Evolutionary conservation across 2,329 filamentous ascomycete species (phyloP).

Genomic region (Helotiales sp.): DNA sequence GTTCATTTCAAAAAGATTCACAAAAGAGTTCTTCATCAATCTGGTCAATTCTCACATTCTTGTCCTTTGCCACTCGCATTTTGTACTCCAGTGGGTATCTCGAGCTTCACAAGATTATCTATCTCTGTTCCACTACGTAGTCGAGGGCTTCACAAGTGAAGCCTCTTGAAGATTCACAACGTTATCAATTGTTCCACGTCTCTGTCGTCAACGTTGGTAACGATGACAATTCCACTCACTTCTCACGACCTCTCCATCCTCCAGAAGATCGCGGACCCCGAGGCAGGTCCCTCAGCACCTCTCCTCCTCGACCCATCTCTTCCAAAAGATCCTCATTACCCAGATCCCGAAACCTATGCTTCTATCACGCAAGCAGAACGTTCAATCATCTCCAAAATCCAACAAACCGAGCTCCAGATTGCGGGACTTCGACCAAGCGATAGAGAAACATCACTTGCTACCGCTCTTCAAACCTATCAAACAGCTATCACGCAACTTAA

Average conservation of each 20-base stretch:
- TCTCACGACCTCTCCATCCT: constrained; percentile 61
- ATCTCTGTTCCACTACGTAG: not conserved
- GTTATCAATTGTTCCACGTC: not conserved
- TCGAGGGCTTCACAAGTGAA: too few relatives aligned
- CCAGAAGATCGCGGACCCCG: constrained; percentile 67
- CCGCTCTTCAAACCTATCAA: constrained; percentile 46
- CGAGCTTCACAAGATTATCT: not conserved
- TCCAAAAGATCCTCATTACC: constrained; percentile 57
- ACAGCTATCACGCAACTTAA: constrained; percentile 51
- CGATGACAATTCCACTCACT: constrained; percentile 53
- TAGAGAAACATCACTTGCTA: constrained; percentile 4
- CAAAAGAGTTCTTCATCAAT: not conserved
- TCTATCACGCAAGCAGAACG: constrained; percentile 51
- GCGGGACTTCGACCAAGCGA: constrained; percentile 36
- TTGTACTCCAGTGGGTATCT: not conserved
- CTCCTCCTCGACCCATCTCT: constrained; percentile 53
- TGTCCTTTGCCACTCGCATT: not conserved
- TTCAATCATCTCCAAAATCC: constrained; percentile 53
- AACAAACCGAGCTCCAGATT: constrained; percentile 55
- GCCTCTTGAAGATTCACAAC: too few relatives aligned
- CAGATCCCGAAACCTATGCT: constrained; percentile 51
- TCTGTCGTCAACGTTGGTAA: constrained; percentile 5
- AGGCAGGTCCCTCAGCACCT: constrained; percentile 56
- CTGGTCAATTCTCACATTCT: not conserved
- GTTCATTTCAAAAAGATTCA: too few relatives aligned